Base-by-base conservation (phyloP, 164 flowering plant species). In the Paratinospora sagittata region DNA sequence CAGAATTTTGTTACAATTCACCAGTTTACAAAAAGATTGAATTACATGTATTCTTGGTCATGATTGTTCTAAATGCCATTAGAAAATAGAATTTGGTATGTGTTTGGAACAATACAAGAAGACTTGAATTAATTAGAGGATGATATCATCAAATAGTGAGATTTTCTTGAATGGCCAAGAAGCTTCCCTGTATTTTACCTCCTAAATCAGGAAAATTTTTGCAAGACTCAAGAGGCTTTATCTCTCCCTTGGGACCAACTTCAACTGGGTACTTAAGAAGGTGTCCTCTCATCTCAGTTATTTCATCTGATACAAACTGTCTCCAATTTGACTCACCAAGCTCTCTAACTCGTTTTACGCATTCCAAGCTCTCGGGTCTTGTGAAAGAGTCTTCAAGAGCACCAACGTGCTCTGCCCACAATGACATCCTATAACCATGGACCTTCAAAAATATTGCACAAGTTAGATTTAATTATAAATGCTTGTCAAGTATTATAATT, bases 381-480 rank as follows among this genome's bases (percentile, higher is more conserved):
- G 71, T 71, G 70, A 89, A 94, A 74, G 87, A 85, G 11, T 88
- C 88, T 49, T 90, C 97, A 11, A 84, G 19, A 11, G 64, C 30
- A 69, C 97, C 97, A 3, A 74, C 79, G 71, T 95, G 99, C 86
- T 95, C 99, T 16, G 93, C 96, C 99, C 99, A 92, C 41, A 95
- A 82, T 24, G 97, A 90, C 97, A 95, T 92, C 69, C 98, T 85
- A 68, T 90, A 95, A 63, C 98, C 98, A 77, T 90, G 79, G 30
- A 95, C 82, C 99, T 95, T 61, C 2, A 11, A 63, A 17, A 27
- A 63, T 30, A 36, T 63, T 33, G 17, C 57, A 27, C 55, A 11
- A 8, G 58, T 36, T n/a, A 43, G 70, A 23, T 52, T 17, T 0
- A 19, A 19, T 27, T 12, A 17, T 49, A 60, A 23, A 60, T 60